Base-by-base conservation (phyloP, 2,329 filamentous ascomycete species). In the Macroventuria anomochaeta region DNA sequence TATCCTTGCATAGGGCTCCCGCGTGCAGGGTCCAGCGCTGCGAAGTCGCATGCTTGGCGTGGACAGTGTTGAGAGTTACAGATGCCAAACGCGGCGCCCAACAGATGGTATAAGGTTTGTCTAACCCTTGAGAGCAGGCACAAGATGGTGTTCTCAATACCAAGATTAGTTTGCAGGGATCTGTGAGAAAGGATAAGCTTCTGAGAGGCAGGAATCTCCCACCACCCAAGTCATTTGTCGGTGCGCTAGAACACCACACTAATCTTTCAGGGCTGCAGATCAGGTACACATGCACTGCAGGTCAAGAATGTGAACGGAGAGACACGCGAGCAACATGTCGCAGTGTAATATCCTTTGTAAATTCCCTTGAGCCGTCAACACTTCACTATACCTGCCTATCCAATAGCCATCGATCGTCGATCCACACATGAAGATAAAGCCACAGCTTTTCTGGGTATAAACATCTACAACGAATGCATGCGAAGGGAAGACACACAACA, bases 391-490 rank as follows among this genome's bases (percentile, higher is more conserved):
- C 20, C 38, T 12, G 18, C 36, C 41, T 55, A 55, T 51, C 53
- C 53, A 55, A 55, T 43, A 42, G 13, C 33, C 51, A 10, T 44
- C 26, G 12, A 23, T 44, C 38, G 17, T 48, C 39, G 38, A 39
- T 40, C 43, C 48, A 38, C 38, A 26, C 39, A n/a, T 44, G 32
- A 48, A 44, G 33, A 26, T 43, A 54, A 43, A 43, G 39, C 34
- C 39, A 49, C 39, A 44, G 40, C 46, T 46, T 48, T 49, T 40
- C 42, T 31, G 47, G 53, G 53, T 56, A 56, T 56, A 56, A 55
- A 53, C 47, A 44, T 56, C 33, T 52, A 47, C 42, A 48, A 36
- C 36, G 47, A 56, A 48, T 44, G 53, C 48, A 47, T 40, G 48
- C 53, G 43, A 51, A 39, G 26, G 23, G 34, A 55, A 46, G 28